Conservation (phyloP, 345 rosid genomes). For the Viola odorata region DNA sequence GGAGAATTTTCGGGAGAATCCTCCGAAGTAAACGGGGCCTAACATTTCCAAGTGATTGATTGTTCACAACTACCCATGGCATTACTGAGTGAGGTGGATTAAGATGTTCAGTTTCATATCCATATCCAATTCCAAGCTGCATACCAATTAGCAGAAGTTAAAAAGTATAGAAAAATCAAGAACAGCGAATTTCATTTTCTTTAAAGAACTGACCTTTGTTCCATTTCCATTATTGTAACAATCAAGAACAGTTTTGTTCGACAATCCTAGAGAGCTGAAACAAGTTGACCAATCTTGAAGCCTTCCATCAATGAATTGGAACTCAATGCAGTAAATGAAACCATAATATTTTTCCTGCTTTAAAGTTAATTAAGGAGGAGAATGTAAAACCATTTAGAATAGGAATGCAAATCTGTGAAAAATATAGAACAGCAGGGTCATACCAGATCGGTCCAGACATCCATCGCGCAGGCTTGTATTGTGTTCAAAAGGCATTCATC, state of each 20-base stretch:
- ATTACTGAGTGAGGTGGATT: slow-evolving; percentile 27
- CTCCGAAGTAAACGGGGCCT: slow-evolving; percentile 15
- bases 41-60: slow-evolving; percentile 25
- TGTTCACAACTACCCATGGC: slow-evolving; percentile 41
- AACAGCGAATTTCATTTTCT: not conserved
- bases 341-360: slow-evolving; percentile 28
- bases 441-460: slow-evolving; percentile 29
- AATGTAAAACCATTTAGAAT: not conserved
- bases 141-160: slow-evolving; percentile 2
- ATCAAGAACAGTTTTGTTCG: slow-evolving; percentile 18
- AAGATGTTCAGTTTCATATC: slow-evolving; percentile 30
- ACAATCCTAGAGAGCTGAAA: slow-evolving; percentile 24
- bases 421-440: slow-evolving; percentile 5
- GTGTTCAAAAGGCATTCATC: slow-evolving; percentile 36
- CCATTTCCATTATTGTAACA: slow-evolving; percentile 30
- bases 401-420: not conserved
- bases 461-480: slow-evolving; percentile 35
- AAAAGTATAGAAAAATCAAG: not conserved
- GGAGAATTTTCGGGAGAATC: too few relatives aligned
- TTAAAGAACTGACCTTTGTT: slow-evolving; percentile 18
- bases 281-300: slow-evolving; percentile 28
- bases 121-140: slow-evolving; percentile 29
- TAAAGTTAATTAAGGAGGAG: not conserved
- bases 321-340: slow-evolving; percentile 36
- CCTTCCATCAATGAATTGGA: slow-evolving; percentile 28